phyloP scores from a whole-genome alignment of 2,329 filamentous ascomycete genomes.

The Metarhizium anisopliae region DNA sequence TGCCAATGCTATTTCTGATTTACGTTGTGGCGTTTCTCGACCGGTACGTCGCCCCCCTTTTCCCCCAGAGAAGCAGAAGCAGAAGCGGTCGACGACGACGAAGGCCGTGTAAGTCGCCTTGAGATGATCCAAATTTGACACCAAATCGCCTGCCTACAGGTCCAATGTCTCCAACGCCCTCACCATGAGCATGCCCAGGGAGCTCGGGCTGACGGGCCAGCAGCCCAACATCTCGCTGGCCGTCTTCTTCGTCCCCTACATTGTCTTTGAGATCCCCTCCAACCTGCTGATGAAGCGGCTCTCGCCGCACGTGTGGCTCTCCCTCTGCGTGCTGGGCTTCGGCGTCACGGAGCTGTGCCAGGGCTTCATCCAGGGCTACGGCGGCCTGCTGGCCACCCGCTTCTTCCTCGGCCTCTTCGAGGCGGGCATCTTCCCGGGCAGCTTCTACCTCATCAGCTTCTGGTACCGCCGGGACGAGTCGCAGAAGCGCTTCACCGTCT shows the following conservation, averaged over 20 bases:
- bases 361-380: conserved; percentile 9
- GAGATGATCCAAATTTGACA: neutral
- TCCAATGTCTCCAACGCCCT: conserved; percentile 3
- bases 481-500: conserved; percentile 42
- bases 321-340: conserved; percentile 1
- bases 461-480: conserved; percentile 43
- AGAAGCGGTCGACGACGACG: no score
- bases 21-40: conserved; percentile 6
- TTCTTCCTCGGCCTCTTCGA: conserved; percentile 15
- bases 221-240: conserved; percentile 11
- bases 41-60: neutral
- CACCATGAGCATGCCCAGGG: conserved; percentile 6
- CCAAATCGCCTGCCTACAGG: neutral
- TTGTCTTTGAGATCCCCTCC: conserved; percentile 14
- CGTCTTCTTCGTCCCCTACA: conserved; percentile 14
- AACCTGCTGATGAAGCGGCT: conserved; percentile 10
- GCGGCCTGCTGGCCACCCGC: conserved; percentile 11
- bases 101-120: no score
- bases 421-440: conserved; percentile 43
- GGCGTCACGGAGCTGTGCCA: conserved; percentile 6
- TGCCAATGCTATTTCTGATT: conserved; percentile 5
- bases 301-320: conserved; percentile 3
- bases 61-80: neutral
- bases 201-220: conserved; percentile 5
- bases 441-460: conserved; percentile 52